A percentile compares a stretch with the other conserved stretches of the same genome.
These are phyloP conservation scores for Avena atlantica DNA, from an alignment of 176 grass and related monocot genomes.

Conservation along the genomic window DNA sequence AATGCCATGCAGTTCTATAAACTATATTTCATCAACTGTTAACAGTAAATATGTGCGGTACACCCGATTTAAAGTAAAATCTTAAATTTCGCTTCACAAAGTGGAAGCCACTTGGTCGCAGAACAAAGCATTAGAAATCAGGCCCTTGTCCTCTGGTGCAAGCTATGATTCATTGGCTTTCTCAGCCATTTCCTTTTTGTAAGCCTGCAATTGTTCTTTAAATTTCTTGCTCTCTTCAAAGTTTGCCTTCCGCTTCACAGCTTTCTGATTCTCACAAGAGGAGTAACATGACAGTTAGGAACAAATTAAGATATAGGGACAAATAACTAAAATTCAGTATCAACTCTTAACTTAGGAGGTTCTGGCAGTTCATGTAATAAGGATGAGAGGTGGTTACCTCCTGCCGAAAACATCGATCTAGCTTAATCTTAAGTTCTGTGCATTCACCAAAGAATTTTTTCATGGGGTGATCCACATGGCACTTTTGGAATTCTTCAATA, in stretches of 20 bases:
- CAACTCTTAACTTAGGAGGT: background rate
- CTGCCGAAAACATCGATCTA: conserved; percentile 77
- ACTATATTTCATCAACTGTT: conserved; percentile 9
- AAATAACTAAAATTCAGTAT: conserved; percentile 15
- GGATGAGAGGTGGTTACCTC: conserved; percentile 52
- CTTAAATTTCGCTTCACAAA: conserved; percentile 6
- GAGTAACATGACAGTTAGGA: conserved; percentile 11
- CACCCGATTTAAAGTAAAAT: background rate
- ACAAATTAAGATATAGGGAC: conserved; percentile 7
- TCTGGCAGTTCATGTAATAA: background rate
- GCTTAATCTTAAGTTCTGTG: conserved; percentile 93
- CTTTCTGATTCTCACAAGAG: conserved; percentile 66
- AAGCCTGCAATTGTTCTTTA: conserved; percentile 79
- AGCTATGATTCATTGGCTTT: conserved; percentile 46
- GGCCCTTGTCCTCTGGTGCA: background rate
- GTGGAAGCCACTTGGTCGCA: conserved; percentile 1
- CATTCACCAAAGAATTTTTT: conserved; percentile 93
- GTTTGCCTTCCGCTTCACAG: conserved; percentile 86
- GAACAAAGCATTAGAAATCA: conserved; percentile 27
- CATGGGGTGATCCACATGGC: conserved; percentile 75
- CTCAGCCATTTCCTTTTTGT: conserved; percentile 79
- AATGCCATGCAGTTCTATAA: background rate
- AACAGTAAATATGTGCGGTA: conserved; percentile 12
- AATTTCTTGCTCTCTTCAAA: conserved; percentile 91
- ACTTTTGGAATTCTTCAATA: conserved; percentile 91